Conservation (phyloP, 495 filamentous ascomycete genomes). For the Apiosordaria backusii region DNA sequence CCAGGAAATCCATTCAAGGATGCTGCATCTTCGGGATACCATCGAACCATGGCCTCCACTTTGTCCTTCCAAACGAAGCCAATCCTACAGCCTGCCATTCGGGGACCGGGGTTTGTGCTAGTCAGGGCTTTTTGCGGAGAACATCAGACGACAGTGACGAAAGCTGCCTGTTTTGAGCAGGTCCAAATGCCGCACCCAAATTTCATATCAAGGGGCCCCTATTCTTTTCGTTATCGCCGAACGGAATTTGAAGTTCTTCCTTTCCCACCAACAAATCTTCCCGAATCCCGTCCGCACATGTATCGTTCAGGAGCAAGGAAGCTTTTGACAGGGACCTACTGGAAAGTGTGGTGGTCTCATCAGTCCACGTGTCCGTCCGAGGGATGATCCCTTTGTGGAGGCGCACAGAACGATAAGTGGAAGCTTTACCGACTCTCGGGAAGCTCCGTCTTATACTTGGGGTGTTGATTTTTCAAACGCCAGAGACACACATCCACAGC, state of each 20-base stretch:
- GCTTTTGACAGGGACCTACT: background rate
- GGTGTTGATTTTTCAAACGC: background rate
- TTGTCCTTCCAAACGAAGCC: background rate
- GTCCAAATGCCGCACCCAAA: conserved; percentile 4
- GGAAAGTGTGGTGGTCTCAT: background rate
- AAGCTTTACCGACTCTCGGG: background rate
- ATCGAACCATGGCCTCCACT: conserved; percentile 6
- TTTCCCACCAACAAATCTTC: background rate
- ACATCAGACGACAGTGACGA: conserved; percentile 10
- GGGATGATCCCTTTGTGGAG: background rate
- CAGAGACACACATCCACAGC: background rate
- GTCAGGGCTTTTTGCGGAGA: conserved; percentile 7
- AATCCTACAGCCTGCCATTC: background rate
- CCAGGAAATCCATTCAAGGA: conserved; percentile 1
- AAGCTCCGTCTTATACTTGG: background rate
- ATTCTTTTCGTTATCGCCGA: background rate
- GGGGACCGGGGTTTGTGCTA: background rate
- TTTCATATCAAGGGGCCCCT: background rate
- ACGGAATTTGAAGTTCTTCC: background rate
- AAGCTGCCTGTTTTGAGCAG: background rate
- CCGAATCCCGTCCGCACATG: background rate
- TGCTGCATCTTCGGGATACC: conserved; percentile 5
- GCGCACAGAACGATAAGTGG: background rate
- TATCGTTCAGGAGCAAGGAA: background rate
- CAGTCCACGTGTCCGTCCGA: conserved; percentile 3